Evolutionary conservation across 1,284 basidiomycete genomes (phyloP).

Genomic region (Irpex sp.): DNA sequence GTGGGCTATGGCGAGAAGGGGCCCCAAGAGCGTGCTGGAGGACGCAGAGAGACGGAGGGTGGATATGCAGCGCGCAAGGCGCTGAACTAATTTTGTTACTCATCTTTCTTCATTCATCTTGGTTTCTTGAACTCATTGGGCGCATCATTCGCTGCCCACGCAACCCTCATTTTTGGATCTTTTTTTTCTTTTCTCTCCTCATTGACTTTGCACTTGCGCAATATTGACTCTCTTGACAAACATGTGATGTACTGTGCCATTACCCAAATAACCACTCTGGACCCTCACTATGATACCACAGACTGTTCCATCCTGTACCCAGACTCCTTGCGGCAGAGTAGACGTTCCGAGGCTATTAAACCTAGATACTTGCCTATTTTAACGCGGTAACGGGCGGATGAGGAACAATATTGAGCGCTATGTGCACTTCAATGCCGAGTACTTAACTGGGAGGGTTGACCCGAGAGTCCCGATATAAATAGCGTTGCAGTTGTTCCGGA

Average conservation of each 20-base stretch:
- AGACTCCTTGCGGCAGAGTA: not conserved
- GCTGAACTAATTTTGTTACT: not conserved
- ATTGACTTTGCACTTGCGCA: too few species aligned
- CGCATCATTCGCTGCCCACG: not conserved
- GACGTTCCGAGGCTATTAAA: not conserved
- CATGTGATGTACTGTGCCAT: not conserved
- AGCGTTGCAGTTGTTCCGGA: not conserved
- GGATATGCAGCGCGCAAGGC: conserved; percentile 1
- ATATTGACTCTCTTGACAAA: too few species aligned
- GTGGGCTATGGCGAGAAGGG: conserved; percentile 70
- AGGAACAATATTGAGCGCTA: not conserved
- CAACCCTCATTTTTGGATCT: not conserved
- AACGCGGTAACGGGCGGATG: not conserved
- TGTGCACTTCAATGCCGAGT: not conserved
- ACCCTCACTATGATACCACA: not conserved
- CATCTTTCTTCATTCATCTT: not conserved
- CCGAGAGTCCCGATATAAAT: not conserved
- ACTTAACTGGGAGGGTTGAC: not conserved
- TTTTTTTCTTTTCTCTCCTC: not conserved
- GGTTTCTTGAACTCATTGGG: not conserved
- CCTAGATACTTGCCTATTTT: not conserved
- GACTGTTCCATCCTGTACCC: not conserved
- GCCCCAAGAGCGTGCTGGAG: conserved; percentile 61
- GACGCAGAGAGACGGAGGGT: conserved; percentile 38
- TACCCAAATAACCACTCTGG: not conserved